Evolutionary conservation across 257 asterid genomes (phyloP).

Genomic region (Solanum peruvianum): DNA sequence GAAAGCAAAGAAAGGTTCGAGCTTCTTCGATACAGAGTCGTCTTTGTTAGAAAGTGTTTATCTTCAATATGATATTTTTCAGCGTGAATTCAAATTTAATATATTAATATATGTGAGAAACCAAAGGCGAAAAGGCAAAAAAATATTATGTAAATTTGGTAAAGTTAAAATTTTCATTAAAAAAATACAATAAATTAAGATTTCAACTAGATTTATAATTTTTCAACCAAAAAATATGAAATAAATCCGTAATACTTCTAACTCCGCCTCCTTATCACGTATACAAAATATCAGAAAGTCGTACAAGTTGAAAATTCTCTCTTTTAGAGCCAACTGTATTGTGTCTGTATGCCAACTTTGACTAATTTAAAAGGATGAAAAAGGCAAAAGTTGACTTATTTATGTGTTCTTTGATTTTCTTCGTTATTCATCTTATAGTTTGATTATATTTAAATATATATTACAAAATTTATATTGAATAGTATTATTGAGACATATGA

Average conservation of each 20-base stretch:
- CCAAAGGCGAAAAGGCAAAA: too few relatives aligned
- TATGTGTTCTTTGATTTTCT: not conserved
- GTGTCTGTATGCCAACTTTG: not conserved
- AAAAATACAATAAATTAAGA: not conserved
- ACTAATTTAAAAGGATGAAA: not conserved
- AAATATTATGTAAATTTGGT: accelerated
- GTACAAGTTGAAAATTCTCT: not conserved
- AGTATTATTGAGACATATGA: accelerated
- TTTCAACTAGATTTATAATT: too few relatives aligned
- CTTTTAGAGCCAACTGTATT: not conserved
- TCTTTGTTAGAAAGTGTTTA: too few relatives aligned
- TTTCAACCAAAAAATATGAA: accelerated
- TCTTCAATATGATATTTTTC: too few relatives aligned
- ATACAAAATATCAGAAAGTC: not conserved
- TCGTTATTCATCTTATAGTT: too few relatives aligned
- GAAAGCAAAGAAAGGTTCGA: not conserved
- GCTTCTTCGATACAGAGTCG: too few relatives aligned
- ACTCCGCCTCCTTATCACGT: not conserved
- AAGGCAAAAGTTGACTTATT: not conserved
- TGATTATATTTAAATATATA: too few relatives aligned
- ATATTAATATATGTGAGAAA: too few relatives aligned
- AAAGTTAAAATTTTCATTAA: not conserved
- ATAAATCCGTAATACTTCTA: not conserved
- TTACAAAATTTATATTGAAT: accelerated
- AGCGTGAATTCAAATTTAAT: too few relatives aligned